Evolutionary conservation across 352 stramenopile species (phyloP), one percentile per base, ranked within the genome.

Genomic region (Pythium periplocum): DNA sequence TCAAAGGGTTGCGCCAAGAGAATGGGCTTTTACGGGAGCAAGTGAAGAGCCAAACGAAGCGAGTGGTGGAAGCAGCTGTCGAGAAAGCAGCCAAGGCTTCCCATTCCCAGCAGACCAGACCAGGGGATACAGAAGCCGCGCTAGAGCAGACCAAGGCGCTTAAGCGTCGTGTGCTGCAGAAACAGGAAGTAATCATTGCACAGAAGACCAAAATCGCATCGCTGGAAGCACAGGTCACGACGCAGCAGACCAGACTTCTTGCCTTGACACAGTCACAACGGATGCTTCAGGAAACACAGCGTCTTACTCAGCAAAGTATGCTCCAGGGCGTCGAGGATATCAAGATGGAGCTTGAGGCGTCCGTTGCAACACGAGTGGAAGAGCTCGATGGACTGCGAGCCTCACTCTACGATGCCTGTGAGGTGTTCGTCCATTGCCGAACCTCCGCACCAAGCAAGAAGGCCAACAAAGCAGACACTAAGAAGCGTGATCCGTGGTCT

Each of bases 401-500:
- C 2, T 83, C 71, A 2, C 50, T 87, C 2, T 83, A 72, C 41
- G 76, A 87, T 50, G 79, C 73, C 0, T 74, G 73, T 47, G 76
- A 87, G 59, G 70, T 69, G 10, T 83, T 84, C 48, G 53, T 87
- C 4, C 61, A 64, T 35, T 85, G 72, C 48, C n/a, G n/a, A 7
- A 9, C 26, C 35, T 3, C 45, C 9, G 7, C 17, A 32, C 8
- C 43, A 39, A 26, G 1, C 12, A 31, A 10, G 4, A 4, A 31
- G 4, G 33, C 8, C 17, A 46, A 40, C 53, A 8, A 5, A 17
- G 51, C 26, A 30, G 9, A 42, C 17, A 1, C 37, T 5, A 2
- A 12, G 26, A 9, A 45, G 45, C 38, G 5, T 37, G 2, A n/a
- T 39, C 17, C 42, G 31, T 42, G 47, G n/a, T 10, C 46, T 7